phyloP scores from a whole-genome alignment of 805 yeast species.

The Candida awuae region DNA sequence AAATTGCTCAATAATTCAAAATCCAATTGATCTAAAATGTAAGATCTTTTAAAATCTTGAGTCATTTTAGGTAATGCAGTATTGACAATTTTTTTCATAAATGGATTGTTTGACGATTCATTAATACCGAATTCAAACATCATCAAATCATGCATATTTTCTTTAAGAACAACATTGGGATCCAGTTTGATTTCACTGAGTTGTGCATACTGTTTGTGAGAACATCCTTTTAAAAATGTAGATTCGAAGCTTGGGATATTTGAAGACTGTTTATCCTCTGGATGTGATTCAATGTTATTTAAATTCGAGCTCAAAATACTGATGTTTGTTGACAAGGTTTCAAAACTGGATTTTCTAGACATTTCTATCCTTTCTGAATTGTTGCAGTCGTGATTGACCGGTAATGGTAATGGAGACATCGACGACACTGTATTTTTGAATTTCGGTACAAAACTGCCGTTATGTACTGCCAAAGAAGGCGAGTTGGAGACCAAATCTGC shows the following conservation, averaged over 20 bases:
- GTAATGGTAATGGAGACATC: neutral
- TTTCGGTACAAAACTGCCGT: too few relatives aligned
- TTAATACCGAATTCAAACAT: slow-evolving; percentile 7
- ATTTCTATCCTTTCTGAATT: too few relatives aligned
- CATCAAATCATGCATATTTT: slow-evolving; percentile 15
- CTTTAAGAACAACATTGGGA: slow-evolving; percentile 19
- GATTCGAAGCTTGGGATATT: slow-evolving; percentile 5
- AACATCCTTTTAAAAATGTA: slow-evolving; percentile 18
- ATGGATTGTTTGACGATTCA: slow-evolving; percentile 19
- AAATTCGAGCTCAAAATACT: slow-evolving; percentile 7
- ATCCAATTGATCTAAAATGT: slow-evolving; percentile 35
- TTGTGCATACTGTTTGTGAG: slow-evolving; percentile 18
- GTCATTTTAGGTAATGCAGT: slow-evolving; percentile 15
- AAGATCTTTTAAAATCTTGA: slow-evolving; percentile 14
- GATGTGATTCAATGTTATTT: slow-evolving; percentile 2
- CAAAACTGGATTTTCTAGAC: too few relatives aligned
- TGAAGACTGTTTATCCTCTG: slow-evolving; percentile 2
- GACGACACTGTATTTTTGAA: too few relatives aligned
- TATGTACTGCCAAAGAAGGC: too few relatives aligned
- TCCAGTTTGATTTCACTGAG: slow-evolving; percentile 19
- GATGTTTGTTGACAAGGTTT: neutral
- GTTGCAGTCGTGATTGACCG: neutral
- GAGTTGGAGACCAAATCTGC: neutral
- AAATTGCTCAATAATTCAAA: slow-evolving; percentile 52
- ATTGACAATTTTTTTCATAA: slow-evolving; percentile 17